Evolutionary conservation across 352 stramenopile species (phyloP), one percentile per base, ranked within the genome.

Genomic region (Pythium dissotocum): DNA sequence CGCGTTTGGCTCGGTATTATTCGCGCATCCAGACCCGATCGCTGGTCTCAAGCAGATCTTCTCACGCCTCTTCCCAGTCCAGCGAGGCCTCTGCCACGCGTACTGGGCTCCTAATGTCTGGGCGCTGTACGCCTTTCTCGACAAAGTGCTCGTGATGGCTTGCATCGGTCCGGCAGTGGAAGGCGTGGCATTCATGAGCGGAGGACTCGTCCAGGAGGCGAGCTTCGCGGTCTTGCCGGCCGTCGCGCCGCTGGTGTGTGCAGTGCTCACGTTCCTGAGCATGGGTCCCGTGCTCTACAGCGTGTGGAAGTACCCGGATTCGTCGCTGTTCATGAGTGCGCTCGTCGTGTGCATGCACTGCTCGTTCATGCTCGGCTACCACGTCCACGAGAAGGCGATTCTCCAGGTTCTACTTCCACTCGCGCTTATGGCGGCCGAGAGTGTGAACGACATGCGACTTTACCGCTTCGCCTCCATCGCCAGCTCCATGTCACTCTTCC

Each of bases 311-410:
- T 90, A 93, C 67, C 85, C 87, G 2, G 81, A 93, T 68, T 83
- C 88, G 59, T 88, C 82, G 30, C 67, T 93, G 6, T 95, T 94
- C 65, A 93, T 90, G 55, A 88, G 74, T 30, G 86, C 86, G 21
- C 74, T 94, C 33, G 82, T 88, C 14, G 98, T 97, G 70, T 97
- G 82, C 70, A 97, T 97, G 75, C 80, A 98, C 51, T 98, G 88
- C 64, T 89, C 92, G 10, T 99, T 99, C 82, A 90, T 99, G 76
- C 71, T 99, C 26, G 97, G 96, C 24, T 99, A 98, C 72, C 98
- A 99, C 79, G 97, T 99, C n/a, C 98, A 99, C 71, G 98, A 99
- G 85, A 99, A 99, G 78, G 97, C 97, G 9, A 98, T 99, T 54
- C 80, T 99, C 8, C 85, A 94, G 54, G 87, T 93, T n/a, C 83